phyloP scores from a whole-genome alignment of 1,284 basidiomycete genomes.

The Cryptococcus sp. region DNA sequence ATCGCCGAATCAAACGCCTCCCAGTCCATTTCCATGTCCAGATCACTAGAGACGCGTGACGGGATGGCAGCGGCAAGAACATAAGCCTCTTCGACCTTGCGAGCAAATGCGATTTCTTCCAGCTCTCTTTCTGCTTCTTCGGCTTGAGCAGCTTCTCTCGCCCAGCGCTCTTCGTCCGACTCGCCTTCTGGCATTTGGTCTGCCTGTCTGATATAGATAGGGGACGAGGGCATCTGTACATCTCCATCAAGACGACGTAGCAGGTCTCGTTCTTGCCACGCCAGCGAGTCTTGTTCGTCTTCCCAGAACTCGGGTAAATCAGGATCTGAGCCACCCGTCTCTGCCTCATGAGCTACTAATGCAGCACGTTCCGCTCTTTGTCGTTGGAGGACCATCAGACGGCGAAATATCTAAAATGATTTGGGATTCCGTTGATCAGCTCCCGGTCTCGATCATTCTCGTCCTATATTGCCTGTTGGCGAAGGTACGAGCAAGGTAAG shows the following conservation, averaged over 20 bases:
- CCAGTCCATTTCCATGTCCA: conserved; percentile 30
- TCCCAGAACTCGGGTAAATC: conserved; percentile 44
- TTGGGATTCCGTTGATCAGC: too few relatives aligned
- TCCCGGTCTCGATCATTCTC: too few relatives aligned
- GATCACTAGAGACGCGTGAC: too few relatives aligned
- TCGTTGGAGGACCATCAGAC: conserved; percentile 42
- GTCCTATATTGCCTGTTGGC: too few relatives aligned
- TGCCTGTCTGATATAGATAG: not conserved
- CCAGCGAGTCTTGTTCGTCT: conserved; percentile 26
- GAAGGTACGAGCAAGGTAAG: too few relatives aligned
- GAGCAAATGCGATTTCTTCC: conserved; percentile 29
- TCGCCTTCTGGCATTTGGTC: not conserved
- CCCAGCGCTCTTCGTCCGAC: conserved; percentile 35
- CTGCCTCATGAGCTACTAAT: conserved; percentile 35
- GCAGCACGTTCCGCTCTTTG: conserved; percentile 33
- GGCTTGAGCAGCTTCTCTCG: conserved; percentile 32
- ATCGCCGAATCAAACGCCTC: conserved; percentile 28
- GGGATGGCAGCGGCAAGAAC: not conserved
- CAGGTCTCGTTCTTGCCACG: conserved; percentile 23
- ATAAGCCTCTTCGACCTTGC: conserved; percentile 26
- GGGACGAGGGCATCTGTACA: conserved; percentile 1
- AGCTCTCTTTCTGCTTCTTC: conserved; percentile 36
- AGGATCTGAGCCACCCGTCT: conserved; percentile 42
- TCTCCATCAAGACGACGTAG: conserved; percentile 3
- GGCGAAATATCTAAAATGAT: conserved; percentile 42